phyloP scores from a whole-genome alignment of 1,284 basidiomycete species.

The Macrocybe sp. region DNA sequence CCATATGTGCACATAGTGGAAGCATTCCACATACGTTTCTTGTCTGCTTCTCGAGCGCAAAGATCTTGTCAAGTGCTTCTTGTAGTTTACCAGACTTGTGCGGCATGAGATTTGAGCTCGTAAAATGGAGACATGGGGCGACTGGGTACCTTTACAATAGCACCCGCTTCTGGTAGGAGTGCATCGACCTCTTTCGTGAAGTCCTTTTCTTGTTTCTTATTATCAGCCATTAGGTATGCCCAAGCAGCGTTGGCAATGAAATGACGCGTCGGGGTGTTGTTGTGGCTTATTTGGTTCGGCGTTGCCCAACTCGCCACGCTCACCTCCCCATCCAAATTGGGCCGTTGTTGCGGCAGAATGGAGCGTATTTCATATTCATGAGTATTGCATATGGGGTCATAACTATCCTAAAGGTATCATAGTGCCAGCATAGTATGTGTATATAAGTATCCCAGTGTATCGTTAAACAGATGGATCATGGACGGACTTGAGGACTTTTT shows the following conservation, averaged over 20 bases:
- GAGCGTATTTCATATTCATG: conserved; percentile 1
- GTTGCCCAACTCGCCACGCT: conserved; percentile 13
- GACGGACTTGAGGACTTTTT: conserved; percentile 35
- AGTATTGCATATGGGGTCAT: conserved; percentile 12
- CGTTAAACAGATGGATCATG: conserved; percentile 31
- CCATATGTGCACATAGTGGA: neutral
- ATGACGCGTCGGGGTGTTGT: conserved; percentile 66
- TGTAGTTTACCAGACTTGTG: conserved; percentile 65
- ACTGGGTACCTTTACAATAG: conserved; percentile 48
- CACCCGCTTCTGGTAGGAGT: conserved; percentile 51
- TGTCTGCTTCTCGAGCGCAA: conserved; percentile 91
- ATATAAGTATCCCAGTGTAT: conserved; percentile 26
- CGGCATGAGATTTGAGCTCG: conserved; percentile 2
- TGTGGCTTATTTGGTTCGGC: conserved; percentile 30
- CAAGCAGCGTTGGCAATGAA: conserved; percentile 34
- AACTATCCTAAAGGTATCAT: conserved; percentile 21
- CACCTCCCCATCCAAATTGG: conserved; percentile 3
- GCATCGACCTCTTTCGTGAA: conserved; percentile 67
- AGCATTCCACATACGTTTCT: conserved; percentile 68
- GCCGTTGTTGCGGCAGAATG: too few species aligned
- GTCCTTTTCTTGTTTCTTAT: conserved; percentile 77
- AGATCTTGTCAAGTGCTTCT: conserved; percentile 87
- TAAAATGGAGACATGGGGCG: conserved; percentile 3
- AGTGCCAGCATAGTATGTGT: conserved; percentile 31
- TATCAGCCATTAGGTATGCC: conserved; percentile 60